Base-by-base conservation (phyloP, 2,329 filamentous ascomycete genomes). In the Thelonectria olida region DNA sequence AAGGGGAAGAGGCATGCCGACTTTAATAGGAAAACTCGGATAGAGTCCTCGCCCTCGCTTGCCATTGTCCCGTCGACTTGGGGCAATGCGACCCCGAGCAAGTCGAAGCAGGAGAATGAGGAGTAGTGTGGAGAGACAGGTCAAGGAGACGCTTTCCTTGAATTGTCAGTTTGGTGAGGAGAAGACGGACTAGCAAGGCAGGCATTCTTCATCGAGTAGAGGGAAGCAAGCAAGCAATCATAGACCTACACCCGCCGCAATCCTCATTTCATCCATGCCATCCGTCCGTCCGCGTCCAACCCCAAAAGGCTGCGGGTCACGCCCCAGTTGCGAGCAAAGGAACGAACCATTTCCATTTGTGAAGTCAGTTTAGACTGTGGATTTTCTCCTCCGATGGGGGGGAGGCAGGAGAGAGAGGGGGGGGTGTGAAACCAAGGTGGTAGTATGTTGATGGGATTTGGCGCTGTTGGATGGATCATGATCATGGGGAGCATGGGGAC, bases 271-370 rank as follows among this genome's bases (percentile, higher is more conserved):
- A 54, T 68, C 68, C 67, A 45, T 45, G 42, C 25, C 42, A 36
- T 65, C 68, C 62, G 58, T 60, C 65, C 69, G 58, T 66, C 66
- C 62, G 51, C 58, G 53, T 58, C 47, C 54, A 49, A 57, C 66
- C 41, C 48, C 42, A 17, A 45, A 34, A 62, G 53, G 58, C 64
- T 39, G 56, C 47, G 52, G 57, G 23, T 25, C 28, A 56, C n/a
- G 4, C 53, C 49, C 45, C 58, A 10, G 22, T 36, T 23, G 10
- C 15, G 44, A 45, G 45, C 25, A 15, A 49, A 13, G 23, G 49
- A 58, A 63, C 66, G 63, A 66, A 58, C 63, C 65, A 67, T 54
- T 20, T 36, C 38, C 36, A 28, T 62, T 36, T n/a, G 19, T 47
- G 49, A 34, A 12, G 47, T 34, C 54, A 27, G 22, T n/a, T n/a